phyloP scores from a whole-genome alignment of 2,329 filamentous ascomycete species.

The Microascus cirrosus region DNA sequence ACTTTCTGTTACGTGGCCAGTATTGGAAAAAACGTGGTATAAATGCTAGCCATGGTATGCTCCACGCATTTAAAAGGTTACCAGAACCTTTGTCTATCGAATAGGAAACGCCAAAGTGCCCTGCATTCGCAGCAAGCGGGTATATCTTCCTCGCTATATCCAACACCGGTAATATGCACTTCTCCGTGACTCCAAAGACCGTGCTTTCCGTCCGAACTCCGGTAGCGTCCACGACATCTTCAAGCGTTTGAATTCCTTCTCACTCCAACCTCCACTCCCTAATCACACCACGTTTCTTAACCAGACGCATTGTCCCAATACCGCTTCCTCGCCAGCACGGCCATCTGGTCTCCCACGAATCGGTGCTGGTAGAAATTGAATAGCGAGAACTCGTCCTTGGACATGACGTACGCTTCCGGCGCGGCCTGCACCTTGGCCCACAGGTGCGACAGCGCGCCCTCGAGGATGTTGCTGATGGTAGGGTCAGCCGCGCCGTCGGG shows the following conservation, averaged over 20 bases:
- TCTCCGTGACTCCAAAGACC: not conserved
- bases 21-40: no score
- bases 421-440: constrained; percentile 57
- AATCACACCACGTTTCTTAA: constrained; percentile 8
- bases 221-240: not conserved
- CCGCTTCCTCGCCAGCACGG: constrained; percentile 33
- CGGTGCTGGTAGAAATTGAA: constrained; percentile 75
- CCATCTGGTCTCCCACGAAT: constrained; percentile 42
- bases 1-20: no score
- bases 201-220: not conserved
- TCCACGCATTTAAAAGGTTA: not conserved
- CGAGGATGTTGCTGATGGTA: constrained; percentile 52
- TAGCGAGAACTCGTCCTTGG: constrained; percentile 66
- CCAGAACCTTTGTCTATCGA: constrained; percentile 6
- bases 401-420: constrained; percentile 63
- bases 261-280: constrained; percentile 5
- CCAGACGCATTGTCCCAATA: constrained; percentile 39
- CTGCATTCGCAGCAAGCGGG: not conserved
- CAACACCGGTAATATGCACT: no score
- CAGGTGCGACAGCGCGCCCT: constrained; percentile 49
- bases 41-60: no score
- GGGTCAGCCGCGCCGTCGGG: constrained; percentile 55
- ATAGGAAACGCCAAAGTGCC: not conserved
- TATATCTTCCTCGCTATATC: not conserved
- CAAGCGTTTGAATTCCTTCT: constrained; percentile 3